Conservation (phyloP, 2,329 filamentous ascomycete genomes). For the Pseudogymnoascus sp. region DNA sequence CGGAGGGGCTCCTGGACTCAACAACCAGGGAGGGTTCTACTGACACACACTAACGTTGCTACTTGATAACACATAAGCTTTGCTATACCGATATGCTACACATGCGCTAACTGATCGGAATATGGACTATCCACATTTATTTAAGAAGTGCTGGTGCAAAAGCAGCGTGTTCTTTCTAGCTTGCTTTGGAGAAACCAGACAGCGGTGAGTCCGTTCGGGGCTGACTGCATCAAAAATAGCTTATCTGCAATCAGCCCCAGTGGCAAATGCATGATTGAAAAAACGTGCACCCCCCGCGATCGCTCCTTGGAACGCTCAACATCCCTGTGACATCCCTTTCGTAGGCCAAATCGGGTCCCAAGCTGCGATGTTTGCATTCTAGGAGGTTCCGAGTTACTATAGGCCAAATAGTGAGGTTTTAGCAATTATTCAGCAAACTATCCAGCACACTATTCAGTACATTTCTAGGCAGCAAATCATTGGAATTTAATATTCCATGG, state of each 20-base stretch:
- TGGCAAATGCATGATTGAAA: neutral
- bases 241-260: neutral
- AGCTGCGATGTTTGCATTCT: neutral
- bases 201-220: neutral
- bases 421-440: neutral
- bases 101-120: neutral
- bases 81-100: slow-evolving; percentile 2
- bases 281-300: neutral
- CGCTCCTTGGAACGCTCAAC: neutral
- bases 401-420: neutral
- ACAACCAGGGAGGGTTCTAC: neutral
- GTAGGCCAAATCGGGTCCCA: neutral
- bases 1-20: neutral
- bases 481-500: neutral
- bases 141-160: neutral
- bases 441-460: no score
- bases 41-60: neutral
- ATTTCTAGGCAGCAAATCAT: neutral
- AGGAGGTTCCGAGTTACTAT: neutral
- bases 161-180: neutral
- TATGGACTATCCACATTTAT: neutral
- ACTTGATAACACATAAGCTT: neutral
- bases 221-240: neutral
- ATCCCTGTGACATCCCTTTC: neutral
- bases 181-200: neutral